Evolutionary conservation across 148 eudicot genomes (phyloP), one percentile per base, ranked within the genome.

Genomic region (Vaccinium corymbosum): DNA sequence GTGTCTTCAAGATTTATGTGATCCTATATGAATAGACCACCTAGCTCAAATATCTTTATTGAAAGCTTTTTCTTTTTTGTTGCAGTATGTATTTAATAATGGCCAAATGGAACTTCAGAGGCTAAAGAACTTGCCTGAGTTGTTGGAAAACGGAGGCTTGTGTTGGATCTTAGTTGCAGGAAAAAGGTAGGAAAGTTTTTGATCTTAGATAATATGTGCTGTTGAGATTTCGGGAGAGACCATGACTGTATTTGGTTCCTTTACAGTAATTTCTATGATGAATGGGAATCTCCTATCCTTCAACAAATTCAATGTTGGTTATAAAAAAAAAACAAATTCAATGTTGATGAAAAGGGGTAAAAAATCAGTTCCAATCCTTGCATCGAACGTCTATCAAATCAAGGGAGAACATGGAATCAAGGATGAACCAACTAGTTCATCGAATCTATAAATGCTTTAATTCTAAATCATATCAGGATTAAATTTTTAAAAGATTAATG

Each of bases 101-200:
- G 99, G 99, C 80, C 88, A 93, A 85, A 94, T 96, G 92, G 92
- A 94, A 86, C 91, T 92, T 70, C 92, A 90, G 82, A 93, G 98
- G 91, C 97, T 50, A 90, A 94, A 88, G 94, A 91, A 89, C 95
- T 97, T 81, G 92, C 91, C 38, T 73, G 80, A 77, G 81, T 86
- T 84, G 94, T 97, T 84, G 99, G 98, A 51, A 93, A 88, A 86
- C 80, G 87, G 77, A 91, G 97, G 85, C 94, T 97, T 71, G 95
- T 97, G 22, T 88, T 97, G 90, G 98, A 97, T 90, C 92, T 97
- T 85, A 94, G 99, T 84, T 97, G 99, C 91, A 92, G 99, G 74
- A 97, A 94, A 88, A 97, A 97, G 97, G 98, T 93, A 87, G 3
- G n/a, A 10, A 57, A 73, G 38, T 2, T 32, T 17, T 19, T 13